A percentile compares a stretch with the other conserved stretches of the same genome.
phyloP scores from a whole-genome alignment of 2,329 filamentous ascomycete species.

The Canariomyces notabilis region DNA sequence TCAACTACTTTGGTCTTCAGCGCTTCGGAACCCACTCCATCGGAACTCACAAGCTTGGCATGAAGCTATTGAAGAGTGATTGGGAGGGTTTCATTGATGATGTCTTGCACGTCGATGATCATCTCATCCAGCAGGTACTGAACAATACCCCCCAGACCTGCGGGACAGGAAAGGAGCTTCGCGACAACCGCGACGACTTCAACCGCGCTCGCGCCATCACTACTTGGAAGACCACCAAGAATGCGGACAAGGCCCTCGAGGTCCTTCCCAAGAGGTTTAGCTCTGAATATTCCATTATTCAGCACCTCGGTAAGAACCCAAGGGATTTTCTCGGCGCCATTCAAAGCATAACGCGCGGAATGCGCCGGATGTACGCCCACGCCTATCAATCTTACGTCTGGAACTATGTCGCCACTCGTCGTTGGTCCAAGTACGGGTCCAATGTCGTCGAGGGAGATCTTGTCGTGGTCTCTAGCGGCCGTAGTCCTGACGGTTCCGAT shows the following conservation, averaged over 20 bases:
- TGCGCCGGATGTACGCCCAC: conserved; percentile 92
- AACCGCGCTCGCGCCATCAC: conserved; percentile 74
- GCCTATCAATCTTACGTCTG: conserved; percentile 94
- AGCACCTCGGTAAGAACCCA: conserved; percentile 58
- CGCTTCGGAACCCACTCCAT: conserved; percentile 85
- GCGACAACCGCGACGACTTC: conserved; percentile 68
- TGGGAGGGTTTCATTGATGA: conserved; percentile 74
- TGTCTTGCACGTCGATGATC: conserved; percentile 67
- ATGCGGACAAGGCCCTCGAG: conserved; percentile 55
- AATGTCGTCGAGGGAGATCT: conserved; percentile 81
- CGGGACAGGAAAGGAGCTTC: conserved; percentile 25
- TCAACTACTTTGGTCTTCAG: conserved; percentile 98
- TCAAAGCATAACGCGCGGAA: conserved; percentile 70
- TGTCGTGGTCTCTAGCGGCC: conserved; percentile 49
- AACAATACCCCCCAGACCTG: conserved; percentile 26
- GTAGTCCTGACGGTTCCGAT: conserved; percentile 25
- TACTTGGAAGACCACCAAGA: conserved; percentile 60
- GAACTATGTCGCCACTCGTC: conserved; percentile 78
- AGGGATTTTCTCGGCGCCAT: conserved; percentile 77
- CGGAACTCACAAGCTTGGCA: conserved; percentile 79
- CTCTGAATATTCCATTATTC: conserved; percentile 74
- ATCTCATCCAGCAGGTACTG: conserved; percentile 53
- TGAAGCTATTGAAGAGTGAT: conserved; percentile 75
- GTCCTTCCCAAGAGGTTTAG: conserved; percentile 74
- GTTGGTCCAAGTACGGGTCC: conserved; percentile 70